These are phyloP conservation scores for Candida glucosophila DNA, from an alignment of 1,139 yeast genomes.

Conservation along the genomic window DNA sequence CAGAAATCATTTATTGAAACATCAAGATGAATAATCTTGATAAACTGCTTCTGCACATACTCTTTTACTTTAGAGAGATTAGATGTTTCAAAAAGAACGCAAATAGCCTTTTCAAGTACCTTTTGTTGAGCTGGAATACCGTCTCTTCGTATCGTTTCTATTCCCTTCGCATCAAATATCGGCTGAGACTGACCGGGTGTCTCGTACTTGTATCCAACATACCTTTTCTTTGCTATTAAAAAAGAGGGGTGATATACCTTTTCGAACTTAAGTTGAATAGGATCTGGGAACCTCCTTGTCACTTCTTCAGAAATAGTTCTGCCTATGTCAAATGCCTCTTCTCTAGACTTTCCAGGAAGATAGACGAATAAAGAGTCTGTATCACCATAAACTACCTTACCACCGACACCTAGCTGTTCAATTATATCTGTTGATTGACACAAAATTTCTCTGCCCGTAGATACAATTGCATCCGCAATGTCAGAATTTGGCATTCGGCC, in stretches of 20 bases:
- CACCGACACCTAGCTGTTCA: conserved; percentile 66
- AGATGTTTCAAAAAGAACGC: conserved; percentile 60
- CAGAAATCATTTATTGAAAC: conserved; percentile 76
- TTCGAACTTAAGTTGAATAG: conserved; percentile 78
- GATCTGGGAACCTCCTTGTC: conserved; percentile 68
- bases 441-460: conserved; percentile 80
- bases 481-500: conserved; percentile 98
- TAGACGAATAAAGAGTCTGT: conserved; percentile 90
- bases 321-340: conserved; percentile 75
- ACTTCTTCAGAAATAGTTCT: conserved; percentile 55
- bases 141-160: conserved; percentile 88
- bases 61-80: conserved; percentile 64
- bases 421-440: conserved; percentile 63
- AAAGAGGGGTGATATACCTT: conserved; percentile 88
- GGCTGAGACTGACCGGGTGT: conserved; percentile 45
- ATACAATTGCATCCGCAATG: conserved; percentile 88
- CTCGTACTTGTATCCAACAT: conserved; percentile 79
- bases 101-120: conserved; percentile 62
- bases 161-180: conserved; percentile 89
- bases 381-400: conserved; percentile 93
- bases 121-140: conserved; percentile 91
- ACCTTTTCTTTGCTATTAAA: conserved; percentile 76
- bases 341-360: conserved; percentile 71
- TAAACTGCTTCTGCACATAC: conserved; percentile 59
- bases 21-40: conserved; percentile 50